phyloP scores from a whole-genome alignment of 1,284 basidiomycete species.

The Ganoderma leucocontextum region DNA sequence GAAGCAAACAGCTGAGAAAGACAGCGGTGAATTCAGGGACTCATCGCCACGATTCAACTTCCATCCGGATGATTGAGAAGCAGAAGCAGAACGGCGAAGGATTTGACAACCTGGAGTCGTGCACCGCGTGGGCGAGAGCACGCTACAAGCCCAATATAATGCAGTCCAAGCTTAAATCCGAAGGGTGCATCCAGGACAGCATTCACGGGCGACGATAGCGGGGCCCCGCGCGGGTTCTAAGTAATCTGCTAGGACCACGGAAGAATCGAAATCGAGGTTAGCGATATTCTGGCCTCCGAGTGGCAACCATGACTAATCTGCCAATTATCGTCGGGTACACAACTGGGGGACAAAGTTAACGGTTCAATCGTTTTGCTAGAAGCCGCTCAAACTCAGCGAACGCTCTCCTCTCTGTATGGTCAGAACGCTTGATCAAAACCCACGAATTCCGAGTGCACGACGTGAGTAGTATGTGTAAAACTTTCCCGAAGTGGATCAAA shows the following conservation, averaged over 20 bases:
- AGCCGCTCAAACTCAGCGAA: constrained; percentile 3
- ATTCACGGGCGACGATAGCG: not conserved
- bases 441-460: not conserved
- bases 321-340: not conserved
- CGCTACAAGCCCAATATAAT: not conserved
- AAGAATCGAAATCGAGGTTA: not conserved
- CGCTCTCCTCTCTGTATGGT: not conserved
- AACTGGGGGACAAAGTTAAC: not conserved
- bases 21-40: not conserved
- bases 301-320: not conserved
- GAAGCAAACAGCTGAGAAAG: not conserved
- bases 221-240: not conserved
- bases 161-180: not conserved
- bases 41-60: not conserved
- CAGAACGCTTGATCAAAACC: not conserved
- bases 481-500: not conserved
- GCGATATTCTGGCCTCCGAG: not conserved
- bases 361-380: not conserved
- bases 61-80: not conserved
- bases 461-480: not conserved
- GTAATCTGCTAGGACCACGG: not conserved
- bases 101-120: not conserved
- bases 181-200: not conserved
- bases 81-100: not conserved
- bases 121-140: not conserved